Evolutionary conservation across 495 filamentous ascomycete genomes (phyloP).

Genomic region (Neurospora sp.): DNA sequence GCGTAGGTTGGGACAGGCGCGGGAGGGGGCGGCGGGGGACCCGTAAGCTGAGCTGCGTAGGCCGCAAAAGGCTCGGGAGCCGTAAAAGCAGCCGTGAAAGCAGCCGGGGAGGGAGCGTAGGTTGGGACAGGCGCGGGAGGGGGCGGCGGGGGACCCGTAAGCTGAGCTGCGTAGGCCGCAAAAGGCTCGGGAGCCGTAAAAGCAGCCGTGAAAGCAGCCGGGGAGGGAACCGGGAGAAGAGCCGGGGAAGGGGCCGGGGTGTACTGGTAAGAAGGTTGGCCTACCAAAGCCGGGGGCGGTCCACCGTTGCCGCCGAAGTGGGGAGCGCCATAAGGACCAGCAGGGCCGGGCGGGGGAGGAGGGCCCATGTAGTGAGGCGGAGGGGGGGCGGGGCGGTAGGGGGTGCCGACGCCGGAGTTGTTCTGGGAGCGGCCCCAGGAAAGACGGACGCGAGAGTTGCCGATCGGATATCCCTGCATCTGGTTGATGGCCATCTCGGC

Average conservation of each 20-base stretch:
- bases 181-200: not conserved
- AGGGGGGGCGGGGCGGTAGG: conserved; percentile 90
- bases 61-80: not conserved
- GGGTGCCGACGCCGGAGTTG: conserved; percentile 97
- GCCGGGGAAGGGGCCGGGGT: not conserved
- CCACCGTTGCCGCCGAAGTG: conserved; percentile 14
- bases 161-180: not conserved
- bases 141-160: not conserved
- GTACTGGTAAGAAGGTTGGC: not conserved
- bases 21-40: not conserved
- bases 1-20: not conserved
- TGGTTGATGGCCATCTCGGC: conserved; percentile 99
- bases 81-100: not conserved
- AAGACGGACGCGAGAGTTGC: conserved; percentile 93
- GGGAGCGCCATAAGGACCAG: conserved; percentile 15
- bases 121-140: not conserved
- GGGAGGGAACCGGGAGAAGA: not conserved
- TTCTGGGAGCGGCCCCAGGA: conserved; percentile 98
- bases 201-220: not conserved
- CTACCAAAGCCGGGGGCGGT: not conserved
- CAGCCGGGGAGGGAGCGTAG: not conserved
- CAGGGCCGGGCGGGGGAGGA: conserved; percentile 18
- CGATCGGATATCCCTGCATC: conserved; percentile 99
- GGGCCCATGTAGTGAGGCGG: conserved; percentile 58
- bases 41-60: not conserved